Evolutionary conservation across 1,284 basidiomycete species (phyloP), one percentile per base, ranked within the genome.

Genomic region (Papiliotrema laurentii): DNA sequence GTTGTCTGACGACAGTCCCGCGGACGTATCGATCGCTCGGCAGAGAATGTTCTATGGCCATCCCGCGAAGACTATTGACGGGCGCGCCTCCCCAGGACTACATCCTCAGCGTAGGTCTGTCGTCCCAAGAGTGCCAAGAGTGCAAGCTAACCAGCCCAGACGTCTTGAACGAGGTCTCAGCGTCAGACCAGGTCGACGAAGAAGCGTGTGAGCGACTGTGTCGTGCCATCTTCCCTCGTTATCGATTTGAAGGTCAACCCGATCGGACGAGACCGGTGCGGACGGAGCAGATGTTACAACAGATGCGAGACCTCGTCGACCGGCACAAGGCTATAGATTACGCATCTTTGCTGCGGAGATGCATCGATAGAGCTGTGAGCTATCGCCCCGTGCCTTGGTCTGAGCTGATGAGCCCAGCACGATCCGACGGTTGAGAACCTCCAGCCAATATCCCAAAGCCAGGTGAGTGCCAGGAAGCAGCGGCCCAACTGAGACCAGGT

Each of bases 401-500:
- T 43, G 13, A 19, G 6, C 36, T 35, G 28, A 26, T 25, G 40
- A 34, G 18, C 5, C 9, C 35, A 45, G 38, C 37, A 43, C n/a
- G 43, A 30, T 21, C 26, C 21, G 2, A 41, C 35, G n/a, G 19
- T 27, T 60, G 27, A 39, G 39, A 59, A 45, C 3, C 18, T 49
- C 14, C 31, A 47, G n/a, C 42, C 54, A 18, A 35, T 56, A 13
- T 47, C 58, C n/a, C 56, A 58, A 39, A 79, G 82, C 64, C 65
- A 28, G 70, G 77, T 96, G 34, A 64, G 81, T 0, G 77, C 87
- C 21, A 82, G 89, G 0, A 81, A 82, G 34, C 66, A 76, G 1
- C 79, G 96, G 2, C 81, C 97, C 35, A 87, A 92, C 0, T 76
- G 79, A 16, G 77, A 78, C 4, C 79, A 96, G 44, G 88, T 90